Evolutionary conservation across 2,329 filamentous ascomycete species (phyloP).

Genomic region (Colletotrichum caudatum): DNA sequence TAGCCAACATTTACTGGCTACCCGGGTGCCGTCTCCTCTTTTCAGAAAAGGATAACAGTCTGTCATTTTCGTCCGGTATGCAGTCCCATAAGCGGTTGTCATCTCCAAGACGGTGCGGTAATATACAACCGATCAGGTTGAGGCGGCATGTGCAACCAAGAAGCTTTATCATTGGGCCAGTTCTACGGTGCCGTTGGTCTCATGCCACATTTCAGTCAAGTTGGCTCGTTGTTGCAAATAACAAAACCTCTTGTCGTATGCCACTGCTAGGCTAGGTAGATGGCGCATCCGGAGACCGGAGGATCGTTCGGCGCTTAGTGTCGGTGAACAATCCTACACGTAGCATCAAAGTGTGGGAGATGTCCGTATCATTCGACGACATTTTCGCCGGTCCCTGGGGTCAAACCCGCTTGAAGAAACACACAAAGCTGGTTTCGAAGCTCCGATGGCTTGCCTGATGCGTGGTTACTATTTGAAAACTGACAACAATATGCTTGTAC

Average conservation of each 20-base stretch:
- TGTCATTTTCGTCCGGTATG: constrained; percentile 44
- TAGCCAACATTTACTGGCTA: constrained; percentile 15
- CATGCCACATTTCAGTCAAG: constrained; percentile 29
- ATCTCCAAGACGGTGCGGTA: constrained; percentile 47
- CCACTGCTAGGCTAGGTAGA: no score
- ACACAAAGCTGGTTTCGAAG: neutral
- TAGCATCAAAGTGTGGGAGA: neutral
- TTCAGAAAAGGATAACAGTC: constrained; percentile 46
- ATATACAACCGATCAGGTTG: neutral
- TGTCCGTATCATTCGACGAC: neutral
- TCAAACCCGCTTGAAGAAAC: neutral
- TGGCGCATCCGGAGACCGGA: neutral
- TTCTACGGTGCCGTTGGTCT: constrained; percentile 49
- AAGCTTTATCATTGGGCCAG: constrained; percentile 47
- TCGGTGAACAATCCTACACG: neutral
- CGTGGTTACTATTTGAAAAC: neutral
- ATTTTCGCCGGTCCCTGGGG: neutral
- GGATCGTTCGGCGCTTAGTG: neutral
- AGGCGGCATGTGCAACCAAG: neutral
- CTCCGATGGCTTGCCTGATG: neutral
- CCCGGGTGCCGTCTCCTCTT: constrained; percentile 42
- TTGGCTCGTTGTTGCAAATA: constrained; percentile 6
- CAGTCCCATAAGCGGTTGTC: constrained; percentile 57
- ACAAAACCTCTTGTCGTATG: neutral
- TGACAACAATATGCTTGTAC: neutral